A percentile compares a stretch with the other conserved stretches of the same genome.
Evolutionary conservation across 306 rosid species (phyloP).

Genomic region (Lotus japonicus): DNA sequence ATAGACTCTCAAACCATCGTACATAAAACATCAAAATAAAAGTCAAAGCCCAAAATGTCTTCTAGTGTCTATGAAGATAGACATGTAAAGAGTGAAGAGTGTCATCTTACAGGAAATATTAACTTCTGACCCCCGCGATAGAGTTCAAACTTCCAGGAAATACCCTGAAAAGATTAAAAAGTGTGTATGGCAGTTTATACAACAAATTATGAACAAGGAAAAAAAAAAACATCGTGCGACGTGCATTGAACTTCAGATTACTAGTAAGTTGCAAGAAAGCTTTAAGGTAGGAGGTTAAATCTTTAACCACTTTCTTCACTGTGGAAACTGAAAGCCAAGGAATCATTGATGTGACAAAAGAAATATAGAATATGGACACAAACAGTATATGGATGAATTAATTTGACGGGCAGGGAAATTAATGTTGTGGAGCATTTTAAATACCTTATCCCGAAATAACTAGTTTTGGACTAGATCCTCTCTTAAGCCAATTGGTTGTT

Average conservation of each 20-base stretch:
- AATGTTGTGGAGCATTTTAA: background rate
- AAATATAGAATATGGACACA: background rate
- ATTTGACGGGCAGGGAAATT: background rate
- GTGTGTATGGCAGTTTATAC: constrained; percentile 3
- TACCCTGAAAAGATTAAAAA: constrained; percentile 59
- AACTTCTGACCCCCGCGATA: constrained; percentile 90
- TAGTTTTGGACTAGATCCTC: background rate
- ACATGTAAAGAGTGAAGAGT: constrained; percentile 19
- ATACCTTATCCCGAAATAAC: background rate
- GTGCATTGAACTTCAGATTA: constrained; percentile 1
- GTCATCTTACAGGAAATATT: constrained; percentile 73
- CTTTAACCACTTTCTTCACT: background rate
- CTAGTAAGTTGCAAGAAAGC: background rate
- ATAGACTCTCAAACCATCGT: background rate
- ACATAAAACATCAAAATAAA: background rate
- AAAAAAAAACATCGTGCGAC: background rate
- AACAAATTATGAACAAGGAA: background rate
- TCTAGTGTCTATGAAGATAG: background rate
- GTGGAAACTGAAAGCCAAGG: background rate
- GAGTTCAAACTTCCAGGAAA: constrained; percentile 81
- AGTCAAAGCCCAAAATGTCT: constrained; percentile 5
- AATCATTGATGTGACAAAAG: background rate
- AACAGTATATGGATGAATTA: background rate
- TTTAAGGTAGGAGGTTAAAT: too few species aligned
- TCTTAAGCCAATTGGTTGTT: background rate